Conservation (phyloP, 192 early-diverging fungal species). For the Coemansia guatemalensis region DNA sequence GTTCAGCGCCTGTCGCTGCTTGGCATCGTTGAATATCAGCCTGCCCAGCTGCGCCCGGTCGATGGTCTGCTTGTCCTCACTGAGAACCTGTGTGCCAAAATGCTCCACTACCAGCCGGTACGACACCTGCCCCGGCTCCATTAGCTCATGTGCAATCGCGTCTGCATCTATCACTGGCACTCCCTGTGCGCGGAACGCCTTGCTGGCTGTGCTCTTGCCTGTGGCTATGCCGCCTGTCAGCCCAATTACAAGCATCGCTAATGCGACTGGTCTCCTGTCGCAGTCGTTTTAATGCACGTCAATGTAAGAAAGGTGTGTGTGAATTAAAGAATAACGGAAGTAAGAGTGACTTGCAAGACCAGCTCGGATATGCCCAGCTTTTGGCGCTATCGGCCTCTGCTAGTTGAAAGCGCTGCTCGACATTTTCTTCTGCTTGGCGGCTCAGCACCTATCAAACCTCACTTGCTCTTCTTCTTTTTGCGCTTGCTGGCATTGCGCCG, state of each 20-base stretch:
- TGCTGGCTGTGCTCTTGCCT: slow-evolving; percentile 86
- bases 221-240: slow-evolving; percentile 95
- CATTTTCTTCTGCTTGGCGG: not conserved
- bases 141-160: slow-evolving; percentile 81
- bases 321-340: not conserved
- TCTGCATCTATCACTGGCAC: slow-evolving; percentile 92
- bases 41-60: slow-evolving; percentile 76
- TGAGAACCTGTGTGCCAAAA: slow-evolving; percentile 73
- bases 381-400: too few species aligned
- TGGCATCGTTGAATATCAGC: slow-evolving; percentile 76
- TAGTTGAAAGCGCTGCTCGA: too few species aligned
- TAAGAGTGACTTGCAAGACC: not conserved
- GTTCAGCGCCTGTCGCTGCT: slow-evolving; percentile 74
- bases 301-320: slow-evolving; percentile 2
- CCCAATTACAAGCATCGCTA: slow-evolving; percentile 83
- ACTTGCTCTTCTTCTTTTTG: slow-evolving; percentile 13
- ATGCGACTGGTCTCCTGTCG: not conserved
- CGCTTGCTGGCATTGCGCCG: slow-evolving; percentile 20
- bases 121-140: slow-evolving; percentile 72
- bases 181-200: slow-evolving; percentile 54
- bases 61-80: slow-evolving; percentile 53
- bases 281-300: not conserved
- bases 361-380: too few species aligned
- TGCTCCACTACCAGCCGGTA: slow-evolving; percentile 69
- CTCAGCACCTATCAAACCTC: not conserved